Conservation (phyloP, 2,329 filamentous ascomycete species). For the Penicillium sp. region DNA sequence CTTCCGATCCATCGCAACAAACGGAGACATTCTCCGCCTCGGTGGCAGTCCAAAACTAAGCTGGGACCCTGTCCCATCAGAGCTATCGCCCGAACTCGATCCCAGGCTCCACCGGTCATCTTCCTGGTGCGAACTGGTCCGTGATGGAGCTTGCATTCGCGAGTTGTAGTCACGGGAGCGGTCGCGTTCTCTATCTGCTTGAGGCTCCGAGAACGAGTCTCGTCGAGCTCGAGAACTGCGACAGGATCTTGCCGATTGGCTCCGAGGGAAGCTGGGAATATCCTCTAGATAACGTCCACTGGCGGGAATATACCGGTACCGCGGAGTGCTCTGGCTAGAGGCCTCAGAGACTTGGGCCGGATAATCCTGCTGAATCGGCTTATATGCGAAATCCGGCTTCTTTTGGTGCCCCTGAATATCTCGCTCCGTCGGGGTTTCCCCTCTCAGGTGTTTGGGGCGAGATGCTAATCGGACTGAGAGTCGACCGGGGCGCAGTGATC, state of each 20-base stretch:
- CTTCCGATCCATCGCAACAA: constrained; percentile 21
- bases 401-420: constrained; percentile 7
- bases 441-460: constrained; percentile 17
- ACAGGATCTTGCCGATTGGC: constrained; percentile 16
- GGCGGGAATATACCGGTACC: constrained; percentile 34
- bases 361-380: constrained; percentile 33
- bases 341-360: constrained; percentile 27
- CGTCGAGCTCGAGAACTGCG: constrained; percentile 5
- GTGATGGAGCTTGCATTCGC: background rate
- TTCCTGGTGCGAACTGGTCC: constrained; percentile 5
- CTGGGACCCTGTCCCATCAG: constrained; percentile 8
- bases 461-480: constrained; percentile 28
- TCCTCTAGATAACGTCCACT: constrained; percentile 25
- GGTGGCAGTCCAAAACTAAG: constrained; percentile 13
- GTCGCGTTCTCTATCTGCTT: constrained; percentile 3
- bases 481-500: constrained; percentile 24
- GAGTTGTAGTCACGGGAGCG: constrained; percentile 1
- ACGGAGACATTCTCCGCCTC: constrained; percentile 14
- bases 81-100: constrained; percentile 11
- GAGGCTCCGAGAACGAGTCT: constrained; percentile 12
- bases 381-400: constrained; percentile 31
- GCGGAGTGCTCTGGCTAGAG: constrained; percentile 9
- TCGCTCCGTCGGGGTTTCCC: constrained; percentile 10
- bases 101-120: constrained; percentile 14
- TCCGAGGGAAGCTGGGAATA: constrained; percentile 9